A percentile compares a stretch with the other conserved stretches of the same genome.
phyloP scores from a whole-genome alignment of 306 rosid species.

The Inga leiocalycina region DNA sequence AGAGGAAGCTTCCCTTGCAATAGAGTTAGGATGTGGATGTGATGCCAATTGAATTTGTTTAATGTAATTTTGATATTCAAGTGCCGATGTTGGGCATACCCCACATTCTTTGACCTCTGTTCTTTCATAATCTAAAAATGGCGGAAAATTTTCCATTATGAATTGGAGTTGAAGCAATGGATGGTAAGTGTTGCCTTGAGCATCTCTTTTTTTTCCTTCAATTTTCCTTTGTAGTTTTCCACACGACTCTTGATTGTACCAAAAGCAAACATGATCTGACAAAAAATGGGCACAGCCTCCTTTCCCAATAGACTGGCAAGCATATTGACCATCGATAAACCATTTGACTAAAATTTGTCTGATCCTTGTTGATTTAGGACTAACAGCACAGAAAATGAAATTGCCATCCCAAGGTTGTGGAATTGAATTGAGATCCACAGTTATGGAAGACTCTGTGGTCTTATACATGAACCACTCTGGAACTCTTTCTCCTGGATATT shows the following conservation, averaged over 20 bases:
- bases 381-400: neutral
- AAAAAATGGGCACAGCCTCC: rapidly evolving
- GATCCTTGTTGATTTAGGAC: neutral
- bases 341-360: neutral
- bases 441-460: neutral
- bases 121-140: too few relatives aligned
- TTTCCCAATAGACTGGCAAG: too few relatives aligned
- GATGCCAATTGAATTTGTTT: neutral
- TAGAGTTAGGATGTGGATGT: too few relatives aligned
- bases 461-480: neutral
- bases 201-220: neutral
- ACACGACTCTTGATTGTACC: neutral
- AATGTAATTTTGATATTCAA: too few relatives aligned
- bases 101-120: neutral
- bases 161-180: neutral
- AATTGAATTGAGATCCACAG: neutral
- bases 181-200: neutral
- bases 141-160: neutral
- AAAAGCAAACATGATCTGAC: neutral
- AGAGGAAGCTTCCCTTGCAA: neutral
- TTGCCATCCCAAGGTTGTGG: neutral
- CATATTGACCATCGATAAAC: neutral
- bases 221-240: neutral
- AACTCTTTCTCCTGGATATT: neutral
- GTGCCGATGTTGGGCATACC: neutral